Evolutionary conservation across 495 filamentous ascomycete genomes (phyloP), one percentile per base, ranked within the genome.

Genomic region (Penicillium dipodomyicola): DNA sequence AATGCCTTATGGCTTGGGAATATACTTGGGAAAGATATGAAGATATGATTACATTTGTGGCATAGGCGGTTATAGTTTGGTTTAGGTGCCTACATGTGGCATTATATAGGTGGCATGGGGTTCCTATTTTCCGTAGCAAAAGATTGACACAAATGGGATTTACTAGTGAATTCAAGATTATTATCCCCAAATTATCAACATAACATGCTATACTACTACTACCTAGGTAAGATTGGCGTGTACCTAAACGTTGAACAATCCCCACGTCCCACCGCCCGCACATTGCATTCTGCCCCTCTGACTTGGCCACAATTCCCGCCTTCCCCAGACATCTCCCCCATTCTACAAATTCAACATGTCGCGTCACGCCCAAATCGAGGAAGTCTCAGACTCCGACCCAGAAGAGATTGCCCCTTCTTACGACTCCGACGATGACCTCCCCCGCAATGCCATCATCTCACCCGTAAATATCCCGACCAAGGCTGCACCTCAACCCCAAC

Each of bases 301-400:
- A 52, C 50, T 52, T 60, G 62, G 65, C 59, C 65, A 65, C 60
- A 60, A 51, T 43, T 46, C 33, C 39, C 30, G 30, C 32, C 41
- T 57, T 49, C 44, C 32, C 29, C 54, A 33, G 20, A 33, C 52
- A 56, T 27, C 33, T 42, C 19, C 30, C 30, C 32, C 42, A 47
- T 39, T 35, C 42, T 37, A 35, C 57, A 53, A 22, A 19, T 33
- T 20, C 29, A 48, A 19, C 44, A 63, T 96, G 92, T 90, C 91
- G 35, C 80, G 71, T 62, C 80, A 92, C 73, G 84, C 92, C 45
- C 87, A 85, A 42, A 84, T 97, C 67, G 93, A 97, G 80, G 93
- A 96, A 72, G 83, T 96, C 54, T 86, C 80, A 32, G 90, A 93
- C 77, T 87, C 82, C 56, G 89, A 91, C 69, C 83, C 81, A 51